These are phyloP conservation scores for Pascua guehoae DNA, from an alignment of 1,284 basidiomycete genomes.

Conservation along the genomic window DNA sequence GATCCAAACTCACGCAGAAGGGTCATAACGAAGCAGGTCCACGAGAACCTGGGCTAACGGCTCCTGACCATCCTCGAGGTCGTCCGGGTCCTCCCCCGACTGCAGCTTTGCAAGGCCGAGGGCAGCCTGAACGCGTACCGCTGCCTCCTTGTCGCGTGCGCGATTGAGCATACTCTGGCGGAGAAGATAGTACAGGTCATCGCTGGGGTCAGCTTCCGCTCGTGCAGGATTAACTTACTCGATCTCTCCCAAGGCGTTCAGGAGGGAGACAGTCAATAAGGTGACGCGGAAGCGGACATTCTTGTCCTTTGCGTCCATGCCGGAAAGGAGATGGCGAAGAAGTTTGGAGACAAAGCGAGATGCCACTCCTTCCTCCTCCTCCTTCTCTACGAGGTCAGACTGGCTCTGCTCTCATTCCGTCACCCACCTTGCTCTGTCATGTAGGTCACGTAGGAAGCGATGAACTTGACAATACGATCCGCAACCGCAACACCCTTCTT, in stretches of 20 bases:
- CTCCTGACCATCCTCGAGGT: slow-evolving; percentile 62
- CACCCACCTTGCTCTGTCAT: slow-evolving; percentile 70
- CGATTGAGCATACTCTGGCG: slow-evolving; percentile 70
- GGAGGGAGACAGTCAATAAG: slow-evolving; percentile 73
- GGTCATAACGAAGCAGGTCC: slow-evolving; percentile 70
- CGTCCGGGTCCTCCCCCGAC: slow-evolving; percentile 67
- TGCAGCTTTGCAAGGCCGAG: slow-evolving; percentile 80
- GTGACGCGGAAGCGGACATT: slow-evolving; percentile 75
- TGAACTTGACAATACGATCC: slow-evolving; percentile 79
- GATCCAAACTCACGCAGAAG: slow-evolving; percentile 62
- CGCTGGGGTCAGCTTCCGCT: slow-evolving; percentile 53
- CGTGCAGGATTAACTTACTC: slow-evolving; percentile 58
- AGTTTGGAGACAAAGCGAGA: slow-evolving; percentile 72
- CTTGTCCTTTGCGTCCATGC: slow-evolving; percentile 88
- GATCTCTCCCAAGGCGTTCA: slow-evolving; percentile 73
- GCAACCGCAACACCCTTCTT: slow-evolving; percentile 81
- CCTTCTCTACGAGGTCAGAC: slow-evolving; percentile 40
- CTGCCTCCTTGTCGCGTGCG: slow-evolving; percentile 76
- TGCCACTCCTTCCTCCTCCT: slow-evolving; percentile 64
- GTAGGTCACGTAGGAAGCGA: slow-evolving; percentile 76
- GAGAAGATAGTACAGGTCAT: slow-evolving; percentile 72
- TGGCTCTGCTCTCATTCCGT: slow-evolving; percentile 9
- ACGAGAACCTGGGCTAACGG: slow-evolving; percentile 66
- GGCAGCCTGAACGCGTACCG: slow-evolving; percentile 78
- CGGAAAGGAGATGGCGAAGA: slow-evolving; percentile 72